Evolutionary conservation across 2,329 filamentous ascomycete genomes (phyloP), one percentile per base, ranked within the genome.

Genomic region (Trichoderma atroviride): DNA sequence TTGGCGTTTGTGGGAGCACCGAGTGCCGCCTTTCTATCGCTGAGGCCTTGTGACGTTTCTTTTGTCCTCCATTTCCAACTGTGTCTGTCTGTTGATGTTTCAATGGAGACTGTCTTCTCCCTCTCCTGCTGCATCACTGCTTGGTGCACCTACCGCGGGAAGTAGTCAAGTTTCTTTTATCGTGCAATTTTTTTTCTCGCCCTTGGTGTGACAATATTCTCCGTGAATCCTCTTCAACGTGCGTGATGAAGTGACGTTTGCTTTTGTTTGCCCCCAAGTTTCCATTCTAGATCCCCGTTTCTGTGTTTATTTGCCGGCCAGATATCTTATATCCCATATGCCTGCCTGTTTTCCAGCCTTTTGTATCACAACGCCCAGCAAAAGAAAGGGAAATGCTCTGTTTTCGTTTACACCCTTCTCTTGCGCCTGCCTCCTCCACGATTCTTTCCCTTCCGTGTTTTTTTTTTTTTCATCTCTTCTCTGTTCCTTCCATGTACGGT

Each of bases 401-500:
- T 22, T n/a, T 31, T 50, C 47, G 22, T 50, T 24, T 24, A 13
- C 47, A 50, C n/a, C 10, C 22, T 50, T 3, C 16, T 22, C 27
- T 16, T 29, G 6, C 9, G 14, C 22, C 24, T 31, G 22, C 10
- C 22, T 29, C 27, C 31, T 29, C 10, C 24, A 40, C 6, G 6
- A 19, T 5, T 29, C 22, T n/a, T 29, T 11, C 24, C 2, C 16
- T 50, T n/a, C n/a, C 19, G 40, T 43, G 5, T 9, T 4, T 47
- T 27, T 19, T 5, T 37, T 6, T 43, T 35, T 14, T 2, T 22
- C 6, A 5, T n/a, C 10, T 24, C 3, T 50, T 35, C 16, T 56
- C 35, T 56, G 19, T 33, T 68, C 43, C 47, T 52, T 68, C 65
- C 4, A 53, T 53, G 40, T 37, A 16, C 53, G 59, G 53, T 58